Evolutionary conservation across 75 land plant species (phyloP).

Genomic region (Sequoia sempervirens): DNA sequence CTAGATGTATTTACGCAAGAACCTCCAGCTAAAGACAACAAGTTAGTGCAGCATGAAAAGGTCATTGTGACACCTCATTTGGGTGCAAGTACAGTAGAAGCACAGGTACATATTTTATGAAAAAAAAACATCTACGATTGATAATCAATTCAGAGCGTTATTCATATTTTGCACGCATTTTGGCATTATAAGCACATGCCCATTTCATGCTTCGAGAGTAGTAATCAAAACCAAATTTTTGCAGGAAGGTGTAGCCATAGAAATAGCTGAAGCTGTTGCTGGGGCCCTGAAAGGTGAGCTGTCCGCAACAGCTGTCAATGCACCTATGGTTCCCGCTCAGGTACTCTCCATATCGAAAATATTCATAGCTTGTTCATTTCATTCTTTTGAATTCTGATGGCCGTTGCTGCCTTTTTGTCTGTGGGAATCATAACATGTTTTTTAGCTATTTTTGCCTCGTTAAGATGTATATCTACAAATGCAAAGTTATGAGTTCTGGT

Average conservation of each 20-base stretch:
- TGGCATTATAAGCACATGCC: background rate
- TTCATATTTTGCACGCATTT: background rate
- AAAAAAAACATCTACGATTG: background rate
- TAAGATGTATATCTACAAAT: no score
- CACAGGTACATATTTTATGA: slow-evolving; percentile 39
- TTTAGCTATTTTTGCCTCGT: background rate
- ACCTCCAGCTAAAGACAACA: slow-evolving; percentile 59
- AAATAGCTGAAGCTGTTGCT: slow-evolving; percentile 79
- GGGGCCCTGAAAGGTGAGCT: slow-evolving; percentile 76
- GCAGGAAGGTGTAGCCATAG: slow-evolving; percentile 78
- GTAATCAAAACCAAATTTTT: slow-evolving; percentile 2
- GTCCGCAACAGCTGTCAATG: slow-evolving; percentile 79
- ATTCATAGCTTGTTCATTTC: background rate
- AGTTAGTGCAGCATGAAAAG: slow-evolving; percentile 55
- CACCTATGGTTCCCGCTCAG: slow-evolving; percentile 81
- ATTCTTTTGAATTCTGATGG: background rate
- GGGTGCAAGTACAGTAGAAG: slow-evolving; percentile 72
- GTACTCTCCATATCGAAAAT: slow-evolving; percentile 11
- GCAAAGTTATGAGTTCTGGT: no score
- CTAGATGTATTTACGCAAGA: slow-evolving; percentile 73
- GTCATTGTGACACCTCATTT: slow-evolving; percentile 73
- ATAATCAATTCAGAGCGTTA: background rate
- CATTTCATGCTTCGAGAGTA: background rate
- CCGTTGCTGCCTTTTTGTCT: background rate
- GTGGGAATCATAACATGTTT: background rate